Conservation (phyloP, 23 red algal species). For the Agarophyton chilense region DNA sequence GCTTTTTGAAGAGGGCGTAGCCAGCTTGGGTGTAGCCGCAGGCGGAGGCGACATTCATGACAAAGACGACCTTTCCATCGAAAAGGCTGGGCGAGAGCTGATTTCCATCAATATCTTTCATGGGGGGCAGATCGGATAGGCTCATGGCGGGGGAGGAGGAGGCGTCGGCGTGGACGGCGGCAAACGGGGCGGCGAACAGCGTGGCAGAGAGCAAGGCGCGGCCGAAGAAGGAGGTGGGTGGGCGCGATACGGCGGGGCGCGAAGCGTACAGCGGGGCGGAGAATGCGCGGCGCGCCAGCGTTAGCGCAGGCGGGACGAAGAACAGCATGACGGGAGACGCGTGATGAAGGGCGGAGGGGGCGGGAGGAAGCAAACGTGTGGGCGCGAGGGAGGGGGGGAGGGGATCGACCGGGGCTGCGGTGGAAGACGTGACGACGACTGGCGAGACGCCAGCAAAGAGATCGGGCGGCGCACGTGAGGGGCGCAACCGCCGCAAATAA, state of each 20-base stretch:
- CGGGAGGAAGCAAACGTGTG: too few species aligned
- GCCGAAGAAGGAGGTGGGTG: background rate
- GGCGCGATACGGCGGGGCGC: background rate
- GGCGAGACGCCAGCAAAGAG: too few species aligned
- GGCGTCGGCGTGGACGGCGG: background rate
- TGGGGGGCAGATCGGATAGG: constrained; percentile 21
- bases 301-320: too few species aligned
- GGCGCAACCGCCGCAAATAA: too few species aligned
- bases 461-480: too few species aligned
- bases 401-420: too few species aligned
- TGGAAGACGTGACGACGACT: too few species aligned
- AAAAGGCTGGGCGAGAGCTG: constrained; percentile 2
- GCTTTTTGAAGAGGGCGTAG: constrained; percentile 59
- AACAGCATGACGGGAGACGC: too few species aligned
- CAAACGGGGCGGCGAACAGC: background rate
- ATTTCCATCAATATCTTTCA: constrained; percentile 59
- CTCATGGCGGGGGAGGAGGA: background rate
- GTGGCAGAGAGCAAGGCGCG: background rate
- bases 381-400: too few species aligned
- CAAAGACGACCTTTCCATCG: constrained; percentile 51
- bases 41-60: constrained; percentile 71
- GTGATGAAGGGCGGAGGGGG: too few species aligned
- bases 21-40: constrained; percentile 73
- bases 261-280: too few species aligned
- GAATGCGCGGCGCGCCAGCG: too few species aligned